Evolutionary conservation across 352 stramenopile genomes (phyloP).

Genomic region (Pilasporangium apinafurcum): DNA sequence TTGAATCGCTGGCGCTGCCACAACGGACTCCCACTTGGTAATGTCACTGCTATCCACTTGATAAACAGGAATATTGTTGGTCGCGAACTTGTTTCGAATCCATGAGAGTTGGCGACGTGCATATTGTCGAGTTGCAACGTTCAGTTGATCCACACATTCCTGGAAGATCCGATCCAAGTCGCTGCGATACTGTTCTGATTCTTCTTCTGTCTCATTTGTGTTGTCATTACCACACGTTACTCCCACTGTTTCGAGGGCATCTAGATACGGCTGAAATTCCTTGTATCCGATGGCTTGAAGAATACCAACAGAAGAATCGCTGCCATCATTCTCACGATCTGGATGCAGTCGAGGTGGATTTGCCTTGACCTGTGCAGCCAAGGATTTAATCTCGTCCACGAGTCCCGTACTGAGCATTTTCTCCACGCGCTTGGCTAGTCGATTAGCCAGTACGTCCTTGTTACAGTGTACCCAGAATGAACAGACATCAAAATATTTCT

Average conservation of each 20-base stretch:
- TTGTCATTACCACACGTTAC: neutral
- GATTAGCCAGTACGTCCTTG: conserved; percentile 50
- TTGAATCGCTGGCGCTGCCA: conserved; percentile 49
- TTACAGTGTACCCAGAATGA: conserved; percentile 83
- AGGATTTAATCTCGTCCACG: conserved; percentile 63
- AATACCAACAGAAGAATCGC: conserved; percentile 57
- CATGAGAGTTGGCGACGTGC: conserved; percentile 81
- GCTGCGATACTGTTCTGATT: conserved; percentile 2
- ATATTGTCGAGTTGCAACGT: conserved; percentile 80
- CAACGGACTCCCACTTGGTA: conserved; percentile 38
- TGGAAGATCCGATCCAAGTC: conserved; percentile 39
- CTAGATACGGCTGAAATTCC: conserved; percentile 83
- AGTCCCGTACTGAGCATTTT: conserved; percentile 78
- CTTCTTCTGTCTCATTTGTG: neutral
- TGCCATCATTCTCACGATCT: conserved; percentile 1
- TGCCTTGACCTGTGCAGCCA: conserved; percentile 40
- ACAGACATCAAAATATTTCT: conserved; percentile 74
- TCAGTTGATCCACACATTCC: conserved; percentile 69
- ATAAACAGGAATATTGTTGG: conserved; percentile 82
- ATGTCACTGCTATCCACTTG: conserved; percentile 80
- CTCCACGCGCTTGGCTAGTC: conserved; percentile 64
- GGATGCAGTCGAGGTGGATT: conserved; percentile 30
- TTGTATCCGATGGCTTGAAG: conserved; percentile 89
- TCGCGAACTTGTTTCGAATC: conserved; percentile 85
- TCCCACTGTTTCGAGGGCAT: conserved; percentile 37